Base-by-base conservation (phyloP, 495 filamentous ascomycete species). In the Podospora pseudopauciseta region DNA sequence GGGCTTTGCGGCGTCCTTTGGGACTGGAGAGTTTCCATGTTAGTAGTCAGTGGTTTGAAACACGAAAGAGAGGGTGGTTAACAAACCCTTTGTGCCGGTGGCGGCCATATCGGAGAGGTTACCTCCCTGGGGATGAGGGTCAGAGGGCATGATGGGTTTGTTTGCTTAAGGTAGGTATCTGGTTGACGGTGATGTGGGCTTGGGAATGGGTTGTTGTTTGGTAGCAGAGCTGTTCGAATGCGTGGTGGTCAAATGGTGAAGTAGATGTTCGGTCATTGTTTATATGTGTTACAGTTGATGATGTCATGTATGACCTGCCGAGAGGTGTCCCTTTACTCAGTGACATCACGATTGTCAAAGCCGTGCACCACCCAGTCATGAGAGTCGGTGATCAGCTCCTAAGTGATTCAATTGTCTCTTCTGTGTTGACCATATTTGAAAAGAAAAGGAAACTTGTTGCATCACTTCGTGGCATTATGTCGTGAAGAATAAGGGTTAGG, bases 71-170 rank as follows among this genome's bases (percentile, higher is more conserved):
- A 18, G 15, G 3, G 27, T 4, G 16, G 7, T 5, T 49, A 18
- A 26, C 61, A 20, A 15, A 63, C 71, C 71, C 49, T 69, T 73
- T 54, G 71, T 73, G 44, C 71, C 71, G 7, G 71, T 69, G 27
- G 71, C 71, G 66, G 71, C 71, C 69, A 73, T 73, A 56, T 73
- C 69, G 32, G 71, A 73, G 60, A 73, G 67, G 61, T 73, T 63
- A 56, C 68, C 71, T 56, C 71, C 71, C 67, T 71, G 60, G 18
- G 60, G 71, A 63, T 72, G 26, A 11, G 34, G 13, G 65, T 70
- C 68, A 27, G 71, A 63, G 0, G 30, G 30, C 71, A 73, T 73
- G 44, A 6, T 73, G 63, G 30, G 1, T 27, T 58, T 58, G 55
- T 58, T 19, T 9, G 55, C 23, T 19, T 7, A 23, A 23, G 23